Percentiles rank a stretch among this genome's conserved stretches.
These are phyloP conservation scores for Populus davidiana DNA, from an alignment of 345 rosid species.

Conservation along the genomic window DNA sequence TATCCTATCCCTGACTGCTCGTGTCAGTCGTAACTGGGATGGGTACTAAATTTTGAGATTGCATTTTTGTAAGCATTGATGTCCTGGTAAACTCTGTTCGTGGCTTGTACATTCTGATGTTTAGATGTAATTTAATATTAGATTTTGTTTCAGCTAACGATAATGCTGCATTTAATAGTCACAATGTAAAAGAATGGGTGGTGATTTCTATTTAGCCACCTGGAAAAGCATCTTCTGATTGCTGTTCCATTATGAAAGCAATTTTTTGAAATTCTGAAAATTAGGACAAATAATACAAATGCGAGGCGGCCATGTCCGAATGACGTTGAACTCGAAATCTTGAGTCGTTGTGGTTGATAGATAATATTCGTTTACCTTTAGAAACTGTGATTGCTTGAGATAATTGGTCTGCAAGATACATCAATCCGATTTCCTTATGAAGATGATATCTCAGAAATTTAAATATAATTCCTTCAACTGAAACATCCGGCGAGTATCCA, in stretches of 20 bases:
- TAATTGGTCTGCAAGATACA: not conserved
- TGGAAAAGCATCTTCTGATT: not conserved
- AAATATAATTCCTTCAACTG: not conserved
- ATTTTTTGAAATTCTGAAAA: not conserved
- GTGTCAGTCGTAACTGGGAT: slow-evolving; percentile 16
- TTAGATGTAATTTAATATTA: not conserved
- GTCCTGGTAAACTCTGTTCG: not conserved
- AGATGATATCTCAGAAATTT: not conserved
- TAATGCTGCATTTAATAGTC: not conserved
- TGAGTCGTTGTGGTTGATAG: not conserved
- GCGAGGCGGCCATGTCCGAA: not conserved
- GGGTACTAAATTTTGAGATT: not conserved
- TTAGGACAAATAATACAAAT: not conserved
- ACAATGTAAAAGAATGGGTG: not conserved
- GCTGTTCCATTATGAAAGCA: not conserved
- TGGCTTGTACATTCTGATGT: not conserved
- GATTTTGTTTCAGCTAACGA: not conserved
- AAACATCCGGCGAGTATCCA: not conserved
- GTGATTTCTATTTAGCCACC: not conserved
- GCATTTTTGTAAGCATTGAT: not conserved
- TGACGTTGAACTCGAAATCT: no score
- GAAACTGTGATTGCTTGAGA: not conserved
- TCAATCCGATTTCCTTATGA: not conserved
- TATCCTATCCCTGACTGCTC: slow-evolving; percentile 33
- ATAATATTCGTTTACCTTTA: not conserved